A percentile compares a stretch with the other conserved stretches of the same genome.
Evolutionary conservation across 2,329 filamentous ascomycete species (phyloP).

Genomic region (Ascochyta viciae-villosae): DNA sequence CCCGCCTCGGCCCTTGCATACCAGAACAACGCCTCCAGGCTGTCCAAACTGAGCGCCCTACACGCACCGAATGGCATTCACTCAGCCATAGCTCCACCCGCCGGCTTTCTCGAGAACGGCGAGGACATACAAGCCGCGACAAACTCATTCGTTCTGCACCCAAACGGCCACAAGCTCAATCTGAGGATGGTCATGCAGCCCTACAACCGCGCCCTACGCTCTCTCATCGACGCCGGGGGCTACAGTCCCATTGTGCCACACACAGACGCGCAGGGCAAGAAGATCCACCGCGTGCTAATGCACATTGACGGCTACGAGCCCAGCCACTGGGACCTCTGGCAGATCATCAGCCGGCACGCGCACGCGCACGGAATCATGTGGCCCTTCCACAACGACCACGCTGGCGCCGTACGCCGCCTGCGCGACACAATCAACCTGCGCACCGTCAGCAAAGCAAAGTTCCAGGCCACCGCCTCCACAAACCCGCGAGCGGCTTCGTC

Average conservation of each 20-base stretch:
- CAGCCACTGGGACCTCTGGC: constrained; percentile 35
- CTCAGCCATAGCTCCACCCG: constrained; percentile 53
- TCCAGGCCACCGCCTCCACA: constrained; percentile 24
- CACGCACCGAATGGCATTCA: constrained; percentile 53
- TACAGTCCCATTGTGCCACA: constrained; percentile 41
- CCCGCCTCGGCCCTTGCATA: constrained; percentile 67
- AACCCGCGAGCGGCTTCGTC: constrained; percentile 29
- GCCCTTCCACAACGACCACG: constrained; percentile 34
- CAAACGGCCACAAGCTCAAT: constrained; percentile 28
- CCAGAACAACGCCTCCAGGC: constrained; percentile 59
- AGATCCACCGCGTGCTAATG: constrained; percentile 42
- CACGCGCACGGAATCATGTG: constrained; percentile 43
- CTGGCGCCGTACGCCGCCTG: constrained; percentile 31
- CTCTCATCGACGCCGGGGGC: constrained; percentile 39
- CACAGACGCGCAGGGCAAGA: constrained; percentile 19
- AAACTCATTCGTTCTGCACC: constrained; percentile 58
- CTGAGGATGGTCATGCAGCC: constrained; percentile 44
- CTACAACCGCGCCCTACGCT: constrained; percentile 52
- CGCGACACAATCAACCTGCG: constrained; percentile 39
- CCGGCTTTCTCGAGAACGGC: constrained; percentile 54
- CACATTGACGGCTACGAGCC: constrained; percentile 48
- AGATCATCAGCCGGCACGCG: constrained; percentile 39
- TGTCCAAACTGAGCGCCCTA: constrained; percentile 58
- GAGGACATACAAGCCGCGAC: constrained; percentile 55
- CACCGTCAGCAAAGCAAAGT: constrained; percentile 13